These are phyloP conservation scores for Letharia lupina DNA, from an alignment of 495 filamentous ascomycete genomes.

Conservation along the genomic window DNA sequence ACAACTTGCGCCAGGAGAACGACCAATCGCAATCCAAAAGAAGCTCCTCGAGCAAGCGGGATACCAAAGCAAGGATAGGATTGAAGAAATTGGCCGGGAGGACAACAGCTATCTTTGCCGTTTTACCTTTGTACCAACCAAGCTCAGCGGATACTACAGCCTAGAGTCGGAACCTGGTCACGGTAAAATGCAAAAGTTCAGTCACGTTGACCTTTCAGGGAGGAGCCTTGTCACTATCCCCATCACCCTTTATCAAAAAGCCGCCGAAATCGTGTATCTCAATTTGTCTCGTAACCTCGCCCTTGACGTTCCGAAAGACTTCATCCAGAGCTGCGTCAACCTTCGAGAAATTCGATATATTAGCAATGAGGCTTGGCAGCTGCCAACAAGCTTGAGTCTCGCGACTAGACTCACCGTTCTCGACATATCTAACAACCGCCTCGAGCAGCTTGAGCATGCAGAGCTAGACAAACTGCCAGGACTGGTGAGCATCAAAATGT, in stretches of 20 bases:
- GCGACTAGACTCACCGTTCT: constrained; percentile 77
- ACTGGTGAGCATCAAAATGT: constrained; percentile 83
- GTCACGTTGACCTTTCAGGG: constrained; percentile 85
- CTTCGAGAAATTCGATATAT: constrained; percentile 91
- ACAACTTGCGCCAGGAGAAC: constrained; percentile 67
- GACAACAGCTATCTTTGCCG: constrained; percentile 95
- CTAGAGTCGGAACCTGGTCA: constrained; percentile 71
- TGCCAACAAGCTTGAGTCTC: constrained; percentile 78
- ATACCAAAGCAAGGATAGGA: constrained; percentile 74
- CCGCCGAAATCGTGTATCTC: constrained; percentile 85
- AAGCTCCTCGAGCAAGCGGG: constrained; percentile 84
- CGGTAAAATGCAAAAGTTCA: constrained; percentile 75
- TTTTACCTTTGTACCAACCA: constrained; percentile 85
- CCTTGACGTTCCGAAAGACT: constrained; percentile 89
- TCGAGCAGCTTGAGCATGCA: constrained; percentile 79
- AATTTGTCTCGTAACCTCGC: constrained; percentile 89
- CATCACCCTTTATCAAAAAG: constrained; percentile 84
- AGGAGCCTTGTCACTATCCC: constrained; percentile 91
- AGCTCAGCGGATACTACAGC: constrained; percentile 71
- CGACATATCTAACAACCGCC: constrained; percentile 87
- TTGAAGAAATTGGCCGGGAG: constrained; percentile 94
- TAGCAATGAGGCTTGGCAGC: constrained; percentile 77
- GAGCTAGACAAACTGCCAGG: constrained; percentile 60
- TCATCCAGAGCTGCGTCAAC: constrained; percentile 86
- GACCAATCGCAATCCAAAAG: constrained; percentile 88